Evolutionary conservation across 1,284 basidiomycete species (phyloP).

Genomic region (Apiotrichum laibachii): DNA sequence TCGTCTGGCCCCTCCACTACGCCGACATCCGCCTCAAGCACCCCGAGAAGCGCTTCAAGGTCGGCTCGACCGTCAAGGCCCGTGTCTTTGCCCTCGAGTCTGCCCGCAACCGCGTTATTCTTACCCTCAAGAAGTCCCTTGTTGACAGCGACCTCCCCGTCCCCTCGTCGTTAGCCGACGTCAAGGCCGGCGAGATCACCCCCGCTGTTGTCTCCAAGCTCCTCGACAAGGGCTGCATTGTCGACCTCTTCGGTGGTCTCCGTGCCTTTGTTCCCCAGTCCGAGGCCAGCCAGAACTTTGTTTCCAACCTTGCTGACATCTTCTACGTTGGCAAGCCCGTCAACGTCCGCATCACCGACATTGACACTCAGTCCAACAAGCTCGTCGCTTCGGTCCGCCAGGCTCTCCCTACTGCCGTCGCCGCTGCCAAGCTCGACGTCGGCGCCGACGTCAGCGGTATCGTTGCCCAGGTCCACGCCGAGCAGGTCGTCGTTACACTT

Average conservation of each 20-base stretch:
- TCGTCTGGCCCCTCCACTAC: slow-evolving; percentile 93
- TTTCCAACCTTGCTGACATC: slow-evolving; percentile 64
- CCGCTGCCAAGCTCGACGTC: slow-evolving; percentile 71
- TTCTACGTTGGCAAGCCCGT: slow-evolving; percentile 80
- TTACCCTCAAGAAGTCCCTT: slow-evolving; percentile 91
- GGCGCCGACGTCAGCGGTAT: slow-evolving; percentile 70
- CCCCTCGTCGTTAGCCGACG: slow-evolving; percentile 66
- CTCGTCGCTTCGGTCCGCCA: slow-evolving; percentile 86
- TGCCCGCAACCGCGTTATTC: slow-evolving; percentile 72
- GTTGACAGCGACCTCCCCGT: slow-evolving; percentile 75
- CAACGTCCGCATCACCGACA: slow-evolving; percentile 77
- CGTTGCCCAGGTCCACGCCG: slow-evolving; percentile 75
- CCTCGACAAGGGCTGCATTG: slow-evolving; percentile 70
- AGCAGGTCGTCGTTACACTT: slow-evolving; percentile 73
- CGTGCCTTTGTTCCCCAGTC: slow-evolving; percentile 76
- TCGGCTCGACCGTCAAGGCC: slow-evolving; percentile 79
- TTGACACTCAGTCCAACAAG: slow-evolving; percentile 63
- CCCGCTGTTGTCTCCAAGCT: slow-evolving; percentile 82
- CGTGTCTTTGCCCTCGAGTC: slow-evolving; percentile 78
- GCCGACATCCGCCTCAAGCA: slow-evolving; percentile 90
- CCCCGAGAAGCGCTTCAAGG: slow-evolving; percentile 87
- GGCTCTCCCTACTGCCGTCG: slow-evolving; percentile 60
- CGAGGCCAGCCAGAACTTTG: slow-evolving; percentile 71
- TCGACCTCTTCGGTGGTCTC: slow-evolving; percentile 88
- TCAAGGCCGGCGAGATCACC: slow-evolving; percentile 66